These are phyloP conservation scores for Candida vaughaniae DNA, from an alignment of 805 yeast species.

Conservation along the genomic window DNA sequence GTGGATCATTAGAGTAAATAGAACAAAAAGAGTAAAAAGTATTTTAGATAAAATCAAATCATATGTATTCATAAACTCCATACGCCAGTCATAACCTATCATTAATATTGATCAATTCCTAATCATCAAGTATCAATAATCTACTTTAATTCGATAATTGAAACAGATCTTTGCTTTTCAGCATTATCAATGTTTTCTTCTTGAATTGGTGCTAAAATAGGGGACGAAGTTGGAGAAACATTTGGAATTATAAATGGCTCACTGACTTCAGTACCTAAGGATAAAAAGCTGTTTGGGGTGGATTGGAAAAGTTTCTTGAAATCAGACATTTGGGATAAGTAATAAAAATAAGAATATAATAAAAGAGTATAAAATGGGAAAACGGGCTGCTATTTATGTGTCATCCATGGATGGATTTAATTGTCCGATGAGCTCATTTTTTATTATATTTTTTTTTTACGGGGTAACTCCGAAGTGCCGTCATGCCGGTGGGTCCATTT, in stretches of 20 bases:
- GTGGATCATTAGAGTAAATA: no score
- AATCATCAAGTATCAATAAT: no score
- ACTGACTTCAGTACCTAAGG: conserved; percentile 53
- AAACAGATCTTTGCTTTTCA: conserved; percentile 14
- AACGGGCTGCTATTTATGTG: conserved; percentile 3
- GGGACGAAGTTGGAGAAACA: conserved; percentile 52
- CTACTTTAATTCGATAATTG: conserved; percentile 27
- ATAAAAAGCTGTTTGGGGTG: conserved; percentile 40
- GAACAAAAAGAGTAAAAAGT: no score
- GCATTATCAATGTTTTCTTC: conserved; percentile 5
- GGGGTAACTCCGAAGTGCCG: conserved; percentile 7
- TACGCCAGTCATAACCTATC: not conserved
- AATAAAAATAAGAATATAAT: not conserved
- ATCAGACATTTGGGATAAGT: conserved; percentile 10
- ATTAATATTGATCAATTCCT: no score
- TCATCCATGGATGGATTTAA: conserved; percentile 2
- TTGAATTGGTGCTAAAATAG: conserved; percentile 10
- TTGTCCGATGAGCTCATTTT: conserved; percentile 7
- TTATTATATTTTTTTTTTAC: not conserved
- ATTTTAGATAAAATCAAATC: no score
- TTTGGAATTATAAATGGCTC: conserved; percentile 66
- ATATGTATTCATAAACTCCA: not conserved
- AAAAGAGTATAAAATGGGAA: not conserved
- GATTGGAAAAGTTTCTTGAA: conserved; percentile 12
- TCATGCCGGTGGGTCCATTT: not conserved